Evolutionary conservation across 1,284 basidiomycete species (phyloP), one percentile per base, ranked within the genome.

Genomic region (Rhizoctonia solani): DNA sequence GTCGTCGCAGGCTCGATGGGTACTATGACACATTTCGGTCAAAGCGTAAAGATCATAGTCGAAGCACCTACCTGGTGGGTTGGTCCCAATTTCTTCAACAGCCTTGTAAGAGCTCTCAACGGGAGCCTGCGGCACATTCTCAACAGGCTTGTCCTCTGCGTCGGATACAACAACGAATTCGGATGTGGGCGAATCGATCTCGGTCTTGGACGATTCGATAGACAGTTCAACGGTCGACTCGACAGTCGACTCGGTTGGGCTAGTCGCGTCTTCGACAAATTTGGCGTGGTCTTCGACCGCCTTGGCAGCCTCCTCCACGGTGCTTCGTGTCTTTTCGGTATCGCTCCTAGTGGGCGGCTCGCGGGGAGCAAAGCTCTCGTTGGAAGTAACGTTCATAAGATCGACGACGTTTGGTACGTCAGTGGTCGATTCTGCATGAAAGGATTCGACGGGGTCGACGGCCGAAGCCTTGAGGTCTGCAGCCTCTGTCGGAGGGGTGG

Each of bases 251-350:
- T 25, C 49, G 27, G 49, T 27, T 13, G 54, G 54, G 8, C 2
- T 27, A 14, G 9, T 30, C 8, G 23, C 25, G 14, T 44, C 30
- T 30, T 61, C 44, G 56, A 61, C 56, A 21, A 61, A 29, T n/a
- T 50, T 44, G 29, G 44, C 44, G 34, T 50, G 56, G 14, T 61
- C 56, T 37, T 49, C 56, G 21, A 61, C 56, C 6, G 55, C 55
- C 29, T 58, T 44, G 25, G 41, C 37, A 21, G 56, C 56, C 39
- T 27, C 55, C 19, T 50, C 52, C 14, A 61, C 56, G 13, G 30
- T n/a, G 8, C 19, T 23, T 13, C 16, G 9, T 11, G 56, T 37
- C 46, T 30, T 32, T 42, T 58, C 55, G 55, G 34, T 37, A 16
- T 61, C 56, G 11, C 30, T 34, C 46, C 39, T 50, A 19, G 41